Conservation (phyloP, 2,329 filamentous ascomycete species). For the Cadophora malorum region DNA sequence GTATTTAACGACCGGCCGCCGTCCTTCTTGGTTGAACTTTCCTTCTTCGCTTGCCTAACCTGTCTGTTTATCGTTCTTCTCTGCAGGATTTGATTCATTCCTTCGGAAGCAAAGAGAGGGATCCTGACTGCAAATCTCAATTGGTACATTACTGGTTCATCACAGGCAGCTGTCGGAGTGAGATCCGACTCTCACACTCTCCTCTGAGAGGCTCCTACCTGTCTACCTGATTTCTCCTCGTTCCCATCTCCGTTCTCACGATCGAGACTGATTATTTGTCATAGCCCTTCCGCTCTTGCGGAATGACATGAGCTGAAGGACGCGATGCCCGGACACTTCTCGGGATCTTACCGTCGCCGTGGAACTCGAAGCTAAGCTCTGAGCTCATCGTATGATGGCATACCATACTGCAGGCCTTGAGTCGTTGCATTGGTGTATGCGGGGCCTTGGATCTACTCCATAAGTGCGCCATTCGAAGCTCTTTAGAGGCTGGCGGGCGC, state of each 20-base stretch:
- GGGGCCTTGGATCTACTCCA: slow-evolving; percentile 1
- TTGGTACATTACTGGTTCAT: too few relatives aligned
- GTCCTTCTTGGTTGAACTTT: background rate
- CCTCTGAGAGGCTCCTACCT: background rate
- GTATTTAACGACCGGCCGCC: background rate
- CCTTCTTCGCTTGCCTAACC: background rate
- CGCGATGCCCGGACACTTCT: slow-evolving; percentile 11
- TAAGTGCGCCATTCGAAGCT: background rate
- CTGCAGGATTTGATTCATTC: background rate
- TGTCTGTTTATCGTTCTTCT: background rate
- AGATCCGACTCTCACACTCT: background rate
- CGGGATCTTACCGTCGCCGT: background rate
- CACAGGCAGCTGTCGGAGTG: background rate
- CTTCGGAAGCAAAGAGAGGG: too few relatives aligned
- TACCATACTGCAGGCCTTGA: background rate
- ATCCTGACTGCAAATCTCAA: too few relatives aligned
- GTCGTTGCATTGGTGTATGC: background rate
- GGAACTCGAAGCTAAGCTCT: background rate
- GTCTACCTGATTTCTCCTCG: background rate
- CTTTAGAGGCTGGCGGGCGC: background rate
- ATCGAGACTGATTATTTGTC: slow-evolving; percentile 8
- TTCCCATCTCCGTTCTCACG: background rate
- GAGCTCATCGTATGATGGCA: background rate
- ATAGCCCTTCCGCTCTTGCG: slow-evolving; percentile 3
- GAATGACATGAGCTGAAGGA: background rate